Evolutionary conservation across 768 basidiomycete genomes (phyloP).

Genomic region (Stropharia rugosoannulata): DNA sequence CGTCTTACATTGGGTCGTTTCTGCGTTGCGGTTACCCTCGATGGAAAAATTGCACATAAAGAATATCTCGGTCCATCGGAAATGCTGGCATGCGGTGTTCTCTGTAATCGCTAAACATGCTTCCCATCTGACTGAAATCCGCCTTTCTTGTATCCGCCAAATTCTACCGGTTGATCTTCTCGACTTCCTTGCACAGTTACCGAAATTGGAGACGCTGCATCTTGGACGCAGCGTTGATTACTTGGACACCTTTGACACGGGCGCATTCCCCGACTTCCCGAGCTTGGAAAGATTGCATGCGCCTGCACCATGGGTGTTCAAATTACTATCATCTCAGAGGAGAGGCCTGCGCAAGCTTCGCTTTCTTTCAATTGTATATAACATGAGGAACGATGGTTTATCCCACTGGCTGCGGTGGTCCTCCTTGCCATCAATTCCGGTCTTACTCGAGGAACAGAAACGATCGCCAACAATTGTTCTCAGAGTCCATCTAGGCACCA

Average conservation of each 20-base stretch:
- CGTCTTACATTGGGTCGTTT: conserved; percentile 23
- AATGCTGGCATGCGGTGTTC: conserved; percentile 22
- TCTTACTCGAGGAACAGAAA: conserved; percentile 13
- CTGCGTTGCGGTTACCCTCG: conserved; percentile 14
- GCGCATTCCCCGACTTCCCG: conserved; percentile 21
- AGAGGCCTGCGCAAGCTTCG: conserved; percentile 18
- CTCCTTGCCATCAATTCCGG: conserved; percentile 17
- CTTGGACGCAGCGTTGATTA: conserved; percentile 17
- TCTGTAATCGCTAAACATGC: conserved; percentile 14
- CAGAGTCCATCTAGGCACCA: conserved; percentile 16
- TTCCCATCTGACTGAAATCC: conserved; percentile 16
- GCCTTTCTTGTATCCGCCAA: conserved; percentile 16
- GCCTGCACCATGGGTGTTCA: conserved; percentile 21
- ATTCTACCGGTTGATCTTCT: conserved; percentile 17
- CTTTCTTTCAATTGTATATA: conserved; percentile 18
- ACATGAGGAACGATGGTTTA: conserved; percentile 19
- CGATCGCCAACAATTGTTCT: conserved; percentile 17
- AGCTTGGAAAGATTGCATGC: conserved; percentile 16
- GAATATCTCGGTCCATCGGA: conserved; percentile 18
- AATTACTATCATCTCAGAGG: conserved; percentile 17
- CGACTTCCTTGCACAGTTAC: conserved; percentile 15
- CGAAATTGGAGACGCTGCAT: conserved; percentile 12
- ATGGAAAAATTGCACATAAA: conserved; percentile 13
- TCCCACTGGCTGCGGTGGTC: conserved; percentile 18
- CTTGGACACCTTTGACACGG: conserved; percentile 15